These are phyloP conservation scores for Aspergillus calidoustus DNA, from an alignment of 2,329 filamentous ascomycete genomes.

Conservation along the genomic window DNA sequence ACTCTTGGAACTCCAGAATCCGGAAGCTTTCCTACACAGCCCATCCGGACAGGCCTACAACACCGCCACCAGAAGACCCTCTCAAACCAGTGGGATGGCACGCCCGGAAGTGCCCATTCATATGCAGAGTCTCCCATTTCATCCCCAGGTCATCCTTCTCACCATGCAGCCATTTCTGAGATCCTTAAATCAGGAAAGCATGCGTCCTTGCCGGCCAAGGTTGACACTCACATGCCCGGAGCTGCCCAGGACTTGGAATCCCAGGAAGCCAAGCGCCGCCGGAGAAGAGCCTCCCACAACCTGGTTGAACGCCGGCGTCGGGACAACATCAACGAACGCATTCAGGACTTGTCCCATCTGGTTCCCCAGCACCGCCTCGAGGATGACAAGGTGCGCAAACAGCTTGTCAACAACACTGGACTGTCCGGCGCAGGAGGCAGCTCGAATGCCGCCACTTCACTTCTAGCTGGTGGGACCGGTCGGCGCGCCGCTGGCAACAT, in stretches of 20 bases:
- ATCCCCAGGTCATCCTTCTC: slow-evolving; percentile 65
- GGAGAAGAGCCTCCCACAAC: slow-evolving; percentile 93
- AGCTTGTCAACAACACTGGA: slow-evolving; percentile 89
- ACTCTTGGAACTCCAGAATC: slow-evolving; percentile 74
- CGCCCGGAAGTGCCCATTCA: slow-evolving; percentile 79
- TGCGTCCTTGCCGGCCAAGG: slow-evolving; percentile 87
- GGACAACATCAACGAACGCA: slow-evolving; percentile 98
- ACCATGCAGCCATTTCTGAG: slow-evolving; percentile 79
- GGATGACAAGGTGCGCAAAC: slow-evolving; percentile 95
- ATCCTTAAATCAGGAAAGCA: slow-evolving; percentile 82
- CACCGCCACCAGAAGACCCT: slow-evolving; percentile 77
- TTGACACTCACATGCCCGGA: slow-evolving; percentile 58
- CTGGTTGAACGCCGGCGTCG: slow-evolving; percentile 90
- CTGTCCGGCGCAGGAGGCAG: slow-evolving; percentile 76
- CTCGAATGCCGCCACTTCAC: slow-evolving; percentile 70
- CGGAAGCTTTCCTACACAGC: slow-evolving; percentile 73
- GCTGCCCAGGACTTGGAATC: slow-evolving; percentile 65
- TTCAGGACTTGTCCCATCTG: slow-evolving; percentile 92
- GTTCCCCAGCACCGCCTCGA: slow-evolving; percentile 91
- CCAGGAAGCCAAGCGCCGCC: slow-evolving; percentile 90
- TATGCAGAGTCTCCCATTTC: slow-evolving; percentile 83
- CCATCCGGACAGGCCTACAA: slow-evolving; percentile 70
- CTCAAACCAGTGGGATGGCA: slow-evolving; percentile 89
- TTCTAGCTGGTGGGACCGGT: slow-evolving; percentile 82
- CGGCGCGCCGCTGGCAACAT: slow-evolving; percentile 84